A percentile compares a stretch with the other conserved stretches of the same genome.
phyloP scores from a whole-genome alignment of 192 early-diverging fungal species.

The Funneliformis mosseae region DNA sequence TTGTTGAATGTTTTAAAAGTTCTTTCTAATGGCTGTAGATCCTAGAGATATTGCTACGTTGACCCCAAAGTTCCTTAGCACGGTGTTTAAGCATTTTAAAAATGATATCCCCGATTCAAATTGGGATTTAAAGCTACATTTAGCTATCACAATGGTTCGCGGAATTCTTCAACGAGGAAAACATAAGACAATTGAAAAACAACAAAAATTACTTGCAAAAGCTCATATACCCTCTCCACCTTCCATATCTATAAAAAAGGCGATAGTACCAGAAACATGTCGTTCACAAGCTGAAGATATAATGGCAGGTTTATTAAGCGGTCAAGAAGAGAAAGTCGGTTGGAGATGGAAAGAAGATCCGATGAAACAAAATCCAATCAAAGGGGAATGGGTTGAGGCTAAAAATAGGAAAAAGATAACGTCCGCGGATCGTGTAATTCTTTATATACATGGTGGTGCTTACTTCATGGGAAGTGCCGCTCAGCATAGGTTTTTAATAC shows the following conservation, averaged over 20 bases:
- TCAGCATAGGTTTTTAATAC: constrained; percentile 48
- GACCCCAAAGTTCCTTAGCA: constrained; percentile 5
- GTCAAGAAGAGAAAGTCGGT: constrained; percentile 39
- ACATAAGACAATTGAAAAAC: constrained; percentile 28
- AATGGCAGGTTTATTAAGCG: constrained; percentile 29
- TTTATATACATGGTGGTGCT: constrained; percentile 81
- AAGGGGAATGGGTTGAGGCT: constrained; percentile 51
- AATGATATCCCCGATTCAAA: constrained; percentile 20
- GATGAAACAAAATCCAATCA: constrained; percentile 39
- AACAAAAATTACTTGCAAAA: constrained; percentile 14
- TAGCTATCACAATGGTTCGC: neutral
- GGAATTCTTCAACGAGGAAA: neutral
- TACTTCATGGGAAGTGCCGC: constrained; percentile 56
- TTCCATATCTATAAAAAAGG: neutral
- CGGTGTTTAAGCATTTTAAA: constrained; percentile 20
- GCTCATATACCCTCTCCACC: neutral
- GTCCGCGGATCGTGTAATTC: constrained; percentile 55
- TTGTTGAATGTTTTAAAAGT: no score
- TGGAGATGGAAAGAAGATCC: constrained; percentile 56
- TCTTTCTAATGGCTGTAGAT: neutral
- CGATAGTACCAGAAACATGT: constrained; percentile 11
- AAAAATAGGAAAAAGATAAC: constrained; percentile 40
- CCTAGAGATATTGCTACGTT: constrained; percentile 8
- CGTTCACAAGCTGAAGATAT: constrained; percentile 30
- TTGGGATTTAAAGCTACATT: constrained; percentile 27